Percentiles rank a stretch among this genome's conserved stretches.
Conservation (phyloP, 2,329 filamentous ascomycete species). For the Alternaria infectoria region DNA sequence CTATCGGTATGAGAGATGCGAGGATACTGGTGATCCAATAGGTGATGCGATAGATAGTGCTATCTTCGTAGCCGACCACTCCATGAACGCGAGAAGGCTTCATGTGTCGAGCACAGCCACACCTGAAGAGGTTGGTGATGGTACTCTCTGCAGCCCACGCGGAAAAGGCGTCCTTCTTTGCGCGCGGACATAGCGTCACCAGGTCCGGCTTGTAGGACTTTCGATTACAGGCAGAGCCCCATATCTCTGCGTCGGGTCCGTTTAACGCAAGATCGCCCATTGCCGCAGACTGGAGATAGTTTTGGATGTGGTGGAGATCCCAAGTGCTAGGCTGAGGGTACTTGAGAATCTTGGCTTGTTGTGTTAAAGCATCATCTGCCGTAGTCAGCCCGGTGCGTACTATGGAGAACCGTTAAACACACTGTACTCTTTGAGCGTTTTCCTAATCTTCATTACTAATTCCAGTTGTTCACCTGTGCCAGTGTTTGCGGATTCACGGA, state of each 20-base stretch:
- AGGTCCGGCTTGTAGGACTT: not conserved
- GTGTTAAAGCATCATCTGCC: not conserved
- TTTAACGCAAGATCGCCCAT: not conserved
- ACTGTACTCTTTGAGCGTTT: not conserved
- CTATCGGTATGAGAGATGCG: constrained; percentile 1
- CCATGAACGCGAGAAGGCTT: not conserved
- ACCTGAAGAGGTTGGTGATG: not conserved
- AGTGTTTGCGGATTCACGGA: not conserved
- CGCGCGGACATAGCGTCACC: not conserved
- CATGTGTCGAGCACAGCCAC: not conserved
- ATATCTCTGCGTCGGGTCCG: not conserved
- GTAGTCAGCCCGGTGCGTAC: not conserved
- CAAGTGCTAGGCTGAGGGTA: not conserved
- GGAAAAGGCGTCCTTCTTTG: not conserved
- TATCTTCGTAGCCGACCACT: not conserved
- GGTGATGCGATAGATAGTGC: not conserved
- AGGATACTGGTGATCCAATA: not conserved
- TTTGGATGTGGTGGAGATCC: not conserved
- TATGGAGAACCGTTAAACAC: not conserved
- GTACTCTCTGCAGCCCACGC: not conserved
- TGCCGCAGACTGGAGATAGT: not conserved
- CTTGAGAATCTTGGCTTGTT: not conserved
- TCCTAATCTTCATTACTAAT: not conserved
- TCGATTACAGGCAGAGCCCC: not conserved
- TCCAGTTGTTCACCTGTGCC: not conserved